Evolutionary conservation across 169 alveolate species (phyloP).

Genomic region (Plasmodium sp.): DNA sequence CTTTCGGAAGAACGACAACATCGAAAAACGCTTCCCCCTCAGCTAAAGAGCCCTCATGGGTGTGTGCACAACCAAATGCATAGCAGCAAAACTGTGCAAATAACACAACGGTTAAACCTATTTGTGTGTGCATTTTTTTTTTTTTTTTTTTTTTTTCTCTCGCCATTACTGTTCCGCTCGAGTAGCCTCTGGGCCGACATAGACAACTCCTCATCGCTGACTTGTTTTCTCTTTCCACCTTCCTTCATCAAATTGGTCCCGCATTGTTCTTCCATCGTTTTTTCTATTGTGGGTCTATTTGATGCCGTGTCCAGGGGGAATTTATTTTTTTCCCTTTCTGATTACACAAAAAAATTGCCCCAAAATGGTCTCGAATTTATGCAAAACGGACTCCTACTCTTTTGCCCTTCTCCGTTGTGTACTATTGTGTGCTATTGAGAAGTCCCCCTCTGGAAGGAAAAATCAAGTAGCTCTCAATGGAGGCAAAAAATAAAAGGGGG

Average conservation of each 20-base stretch:
- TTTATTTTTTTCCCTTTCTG: conserved; percentile 1
- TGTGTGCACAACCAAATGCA: background rate
- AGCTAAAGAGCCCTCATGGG: background rate
- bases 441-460: background rate
- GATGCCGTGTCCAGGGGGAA: background rate
- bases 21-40: background rate
- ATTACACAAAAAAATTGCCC: background rate
- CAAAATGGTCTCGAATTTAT: background rate
- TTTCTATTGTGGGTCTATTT: background rate
- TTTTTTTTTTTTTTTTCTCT: background rate
- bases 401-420: background rate
- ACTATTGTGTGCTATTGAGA: background rate
- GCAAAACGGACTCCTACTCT: background rate
- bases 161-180: conserved; percentile 28
- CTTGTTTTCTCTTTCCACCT: conserved; percentile 3
- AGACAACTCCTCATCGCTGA: conserved; percentile 16
- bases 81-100: background rate
- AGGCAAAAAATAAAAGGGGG: background rate
- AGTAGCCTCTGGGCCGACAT: conserved; percentile 30
- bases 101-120: background rate
- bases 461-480: background rate
- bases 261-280: conserved; percentile 17
- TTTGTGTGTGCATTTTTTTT: background rate
- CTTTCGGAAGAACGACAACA: background rate
- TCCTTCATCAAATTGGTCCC: background rate